A percentile compares a stretch with the other conserved stretches of the same genome.
phyloP scores from a whole-genome alignment of 169 alveolate genomes.

The Cytauxzoon felis region DNA sequence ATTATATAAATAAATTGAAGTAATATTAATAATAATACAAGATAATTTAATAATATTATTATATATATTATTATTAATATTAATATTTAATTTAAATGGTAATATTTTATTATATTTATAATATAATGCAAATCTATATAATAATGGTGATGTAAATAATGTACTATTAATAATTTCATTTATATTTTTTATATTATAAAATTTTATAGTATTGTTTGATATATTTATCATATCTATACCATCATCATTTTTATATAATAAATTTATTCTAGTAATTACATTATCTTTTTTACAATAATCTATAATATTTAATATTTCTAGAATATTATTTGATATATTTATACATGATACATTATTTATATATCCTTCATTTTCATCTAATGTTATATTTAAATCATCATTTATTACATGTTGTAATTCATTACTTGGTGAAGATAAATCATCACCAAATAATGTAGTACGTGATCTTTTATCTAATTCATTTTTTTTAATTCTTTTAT shows the following conservation, averaged over 20 bases:
- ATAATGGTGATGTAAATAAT: slow-evolving; percentile 18
- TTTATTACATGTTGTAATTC: no score
- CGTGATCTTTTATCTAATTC: slow-evolving; percentile 39
- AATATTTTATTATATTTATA: no score
- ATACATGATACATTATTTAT: no score
- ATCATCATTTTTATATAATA: neutral
- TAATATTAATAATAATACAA: no score
- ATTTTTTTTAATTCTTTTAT: slow-evolving; percentile 8
- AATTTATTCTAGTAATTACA: neutral
- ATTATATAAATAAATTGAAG: no score
- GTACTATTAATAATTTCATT: slow-evolving; percentile 18
- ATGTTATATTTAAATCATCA: no score
- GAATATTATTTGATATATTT: no score
- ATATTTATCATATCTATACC: neutral
- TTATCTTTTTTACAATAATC: neutral
- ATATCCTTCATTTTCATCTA: no score
- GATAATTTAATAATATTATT: no score
- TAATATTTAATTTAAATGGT: no score
- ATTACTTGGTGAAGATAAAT: no score
- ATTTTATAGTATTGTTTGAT: neutral
- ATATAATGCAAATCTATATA: slow-evolving; percentile 12
- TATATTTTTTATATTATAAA: slow-evolving; percentile 22
- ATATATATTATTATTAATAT: no score
- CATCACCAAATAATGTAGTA: slow-evolving; percentile 34
- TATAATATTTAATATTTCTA: neutral